Conservation (phyloP, 768 basidiomycete genomes). For the Filobasidium floriforme region DNA sequence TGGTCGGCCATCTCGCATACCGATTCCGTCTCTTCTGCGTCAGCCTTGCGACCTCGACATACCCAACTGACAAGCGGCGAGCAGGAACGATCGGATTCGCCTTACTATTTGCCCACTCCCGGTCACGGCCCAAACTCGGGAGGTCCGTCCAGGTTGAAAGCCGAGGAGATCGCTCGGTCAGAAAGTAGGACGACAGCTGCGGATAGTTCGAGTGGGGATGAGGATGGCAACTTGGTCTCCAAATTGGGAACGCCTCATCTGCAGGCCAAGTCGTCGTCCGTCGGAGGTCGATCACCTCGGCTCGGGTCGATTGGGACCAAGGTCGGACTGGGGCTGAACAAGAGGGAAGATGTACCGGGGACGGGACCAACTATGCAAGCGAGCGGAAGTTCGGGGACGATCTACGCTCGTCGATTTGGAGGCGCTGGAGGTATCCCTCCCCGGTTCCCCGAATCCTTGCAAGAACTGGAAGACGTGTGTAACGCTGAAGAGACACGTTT, state of each 20-base stretch:
- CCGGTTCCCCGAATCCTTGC: constrained; percentile 33
- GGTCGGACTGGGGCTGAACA: neutral
- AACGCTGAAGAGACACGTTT: constrained; percentile 61
- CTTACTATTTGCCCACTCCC: too few species aligned
- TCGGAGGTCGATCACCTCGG: neutral
- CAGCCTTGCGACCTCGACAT: too few species aligned
- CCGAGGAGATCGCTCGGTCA: neutral
- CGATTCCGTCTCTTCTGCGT: too few species aligned
- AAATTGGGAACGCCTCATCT: too few species aligned
- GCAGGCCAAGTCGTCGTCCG: too few species aligned
- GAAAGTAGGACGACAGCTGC: neutral
- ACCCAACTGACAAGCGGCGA: too few species aligned
- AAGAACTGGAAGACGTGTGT: constrained; percentile 51
- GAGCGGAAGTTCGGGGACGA: neutral
- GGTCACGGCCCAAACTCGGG: too few species aligned
- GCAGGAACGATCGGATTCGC: too few species aligned
- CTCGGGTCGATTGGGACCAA: neutral
- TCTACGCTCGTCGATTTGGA: neutral
- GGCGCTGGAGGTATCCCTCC: neutral
- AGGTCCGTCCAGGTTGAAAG: neutral
- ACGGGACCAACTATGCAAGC: neutral
- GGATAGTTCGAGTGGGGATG: constrained; percentile 1
- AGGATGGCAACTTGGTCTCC: constrained; percentile 4
- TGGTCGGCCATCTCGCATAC: neutral
- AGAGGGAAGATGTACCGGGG: neutral